phyloP scores from a whole-genome alignment of 345 rosid species.

The Eucalyptus victrix region DNA sequence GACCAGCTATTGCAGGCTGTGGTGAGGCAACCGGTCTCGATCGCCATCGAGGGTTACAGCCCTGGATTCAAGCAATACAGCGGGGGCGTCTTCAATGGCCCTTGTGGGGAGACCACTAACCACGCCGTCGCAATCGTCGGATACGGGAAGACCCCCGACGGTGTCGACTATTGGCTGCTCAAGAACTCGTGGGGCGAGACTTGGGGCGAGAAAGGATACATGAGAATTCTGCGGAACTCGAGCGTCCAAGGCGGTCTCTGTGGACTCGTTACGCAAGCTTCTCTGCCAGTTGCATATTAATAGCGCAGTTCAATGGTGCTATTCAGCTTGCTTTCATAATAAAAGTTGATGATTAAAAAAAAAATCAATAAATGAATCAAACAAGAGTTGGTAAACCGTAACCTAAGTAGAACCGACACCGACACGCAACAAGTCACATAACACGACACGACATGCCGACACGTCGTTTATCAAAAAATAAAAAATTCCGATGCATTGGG shows the following conservation, averaged over 20 bases:
- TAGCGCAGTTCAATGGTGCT: not conserved
- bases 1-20: too few species aligned
- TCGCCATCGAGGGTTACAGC: slow-evolving; percentile 12
- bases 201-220: not conserved
- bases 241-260: not conserved
- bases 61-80: slow-evolving; percentile 7
- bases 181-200: slow-evolving; percentile 36
- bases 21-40: slow-evolving; percentile 36
- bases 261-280: not conserved
- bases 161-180: slow-evolving; percentile 26
- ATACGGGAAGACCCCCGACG: slow-evolving; percentile 16
- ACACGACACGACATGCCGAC: too few species aligned
- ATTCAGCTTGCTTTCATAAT: too few species aligned
- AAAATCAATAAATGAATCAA: too few species aligned
- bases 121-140: slow-evolving; percentile 21
- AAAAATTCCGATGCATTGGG: fast-evolving
- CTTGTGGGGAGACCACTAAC: slow-evolving; percentile 2
- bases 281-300: not conserved
- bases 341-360: too few species aligned
- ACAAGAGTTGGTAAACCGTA: too few species aligned
- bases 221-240: not conserved
- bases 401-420: too few species aligned
- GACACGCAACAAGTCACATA: too few species aligned
- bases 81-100: slow-evolving; percentile 16
- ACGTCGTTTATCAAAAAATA: too few species aligned